A percentile compares a stretch with the other conserved stretches of the same genome.
Evolutionary conservation across 495 filamentous ascomycete genomes (phyloP).

Genomic region (Hypoxylon fuscum): DNA sequence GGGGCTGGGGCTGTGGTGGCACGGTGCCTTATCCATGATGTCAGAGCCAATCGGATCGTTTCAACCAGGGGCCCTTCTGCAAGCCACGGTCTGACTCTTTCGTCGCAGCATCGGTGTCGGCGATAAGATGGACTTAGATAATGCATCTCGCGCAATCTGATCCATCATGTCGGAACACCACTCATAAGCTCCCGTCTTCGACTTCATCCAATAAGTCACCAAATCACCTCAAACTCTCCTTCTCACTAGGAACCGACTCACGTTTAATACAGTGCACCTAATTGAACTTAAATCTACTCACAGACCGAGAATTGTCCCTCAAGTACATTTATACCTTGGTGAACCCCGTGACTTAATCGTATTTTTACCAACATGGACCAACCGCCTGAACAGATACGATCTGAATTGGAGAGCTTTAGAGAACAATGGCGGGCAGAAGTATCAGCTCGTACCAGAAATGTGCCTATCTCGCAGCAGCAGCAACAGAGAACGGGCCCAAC

Average conservation of each 20-base stretch:
- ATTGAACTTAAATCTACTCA: conserved; percentile 10
- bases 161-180: conserved; percentile 5
- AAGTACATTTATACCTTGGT: not conserved
- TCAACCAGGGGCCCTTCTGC: conserved; percentile 2
- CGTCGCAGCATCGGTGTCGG: conserved; percentile 10
- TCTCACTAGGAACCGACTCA: not conserved
- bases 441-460: conserved; percentile 54
- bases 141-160: conserved; percentile 1
- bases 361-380: conserved; percentile 24
- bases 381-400: conserved; percentile 55
- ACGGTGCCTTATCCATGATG: conserved; percentile 30
- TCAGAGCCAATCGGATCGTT: conserved; percentile 41
- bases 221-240: not conserved
- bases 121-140: conserved; percentile 39
- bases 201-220: conserved; percentile 11
- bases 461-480: conserved; percentile 12
- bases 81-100: conserved; percentile 22
- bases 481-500: conserved; percentile 12
- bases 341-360: conserved; percentile 17
- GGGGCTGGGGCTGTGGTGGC: not conserved
- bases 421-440: conserved; percentile 87
- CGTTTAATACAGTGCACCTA: conserved; percentile 3
- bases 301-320: not conserved
- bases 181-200: conserved; percentile 16
- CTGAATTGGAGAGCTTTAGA: conserved; percentile 83